phyloP scores from a whole-genome alignment of 768 basidiomycete species.

The Auriscalpium microsporum region DNA sequence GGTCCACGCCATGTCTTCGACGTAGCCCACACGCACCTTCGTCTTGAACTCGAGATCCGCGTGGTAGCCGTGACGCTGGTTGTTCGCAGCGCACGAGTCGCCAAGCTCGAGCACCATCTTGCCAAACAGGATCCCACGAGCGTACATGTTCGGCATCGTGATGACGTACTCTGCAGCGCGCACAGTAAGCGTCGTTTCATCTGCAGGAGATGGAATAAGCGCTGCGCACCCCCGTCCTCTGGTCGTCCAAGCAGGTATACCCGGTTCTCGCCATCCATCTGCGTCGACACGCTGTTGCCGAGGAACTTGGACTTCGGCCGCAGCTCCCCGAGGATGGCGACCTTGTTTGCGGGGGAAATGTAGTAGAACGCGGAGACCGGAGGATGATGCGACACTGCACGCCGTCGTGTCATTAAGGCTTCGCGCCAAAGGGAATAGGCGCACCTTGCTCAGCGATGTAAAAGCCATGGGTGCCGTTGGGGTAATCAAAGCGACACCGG shows the following conservation, averaged over 20 bases:
- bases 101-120: constrained; percentile 97
- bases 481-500: constrained; percentile 89
- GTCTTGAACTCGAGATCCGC: constrained; percentile 97
- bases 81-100: constrained; percentile 78
- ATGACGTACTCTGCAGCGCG: constrained; percentile 62
- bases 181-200: background rate
- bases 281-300: constrained; percentile 93
- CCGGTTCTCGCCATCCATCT: constrained; percentile 94
- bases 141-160: constrained; percentile 98
- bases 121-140: constrained; percentile 77
- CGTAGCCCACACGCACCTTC: constrained; percentile 46
- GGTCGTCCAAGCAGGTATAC: constrained; percentile 75
- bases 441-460: constrained; percentile 94
- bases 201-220: background rate
- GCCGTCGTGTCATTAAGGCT: background rate
- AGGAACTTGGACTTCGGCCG: constrained; percentile 94
- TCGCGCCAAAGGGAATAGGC: constrained; percentile 7
- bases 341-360: constrained; percentile 80
- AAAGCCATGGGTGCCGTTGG: constrained; percentile 86
- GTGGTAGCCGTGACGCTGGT: constrained; percentile 61
- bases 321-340: constrained; percentile 86
- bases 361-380: constrained; percentile 96
- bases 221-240: constrained; percentile 72
- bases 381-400: constrained; percentile 85
- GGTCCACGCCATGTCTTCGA: background rate